phyloP scores from a whole-genome alignment of 768 basidiomycete species.

The Leccinum subtestaceum region DNA sequence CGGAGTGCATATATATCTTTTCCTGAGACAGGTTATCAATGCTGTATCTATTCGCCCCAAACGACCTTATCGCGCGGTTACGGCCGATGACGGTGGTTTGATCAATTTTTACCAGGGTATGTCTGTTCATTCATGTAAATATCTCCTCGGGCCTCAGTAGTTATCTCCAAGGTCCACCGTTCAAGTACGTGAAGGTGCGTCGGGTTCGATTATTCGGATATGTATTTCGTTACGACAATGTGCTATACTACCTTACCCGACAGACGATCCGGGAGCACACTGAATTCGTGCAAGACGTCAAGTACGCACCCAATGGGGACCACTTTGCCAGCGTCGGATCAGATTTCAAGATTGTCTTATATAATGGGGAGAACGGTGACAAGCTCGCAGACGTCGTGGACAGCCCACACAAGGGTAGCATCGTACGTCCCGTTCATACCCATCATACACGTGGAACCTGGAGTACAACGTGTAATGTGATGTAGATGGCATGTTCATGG shows the following conservation, averaged over 20 bases:
- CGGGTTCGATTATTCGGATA: not conserved
- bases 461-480: not conserved
- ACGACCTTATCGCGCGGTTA: constrained; percentile 87
- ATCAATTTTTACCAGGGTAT: constrained; percentile 82
- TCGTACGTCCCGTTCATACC: constrained; percentile 46
- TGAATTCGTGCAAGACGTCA: constrained; percentile 89
- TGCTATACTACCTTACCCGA: not conserved
- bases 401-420: constrained; percentile 68
- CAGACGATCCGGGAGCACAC: constrained; percentile 88
- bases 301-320: constrained; percentile 77
- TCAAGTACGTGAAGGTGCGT: constrained; percentile 79
- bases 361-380: constrained; percentile 88
- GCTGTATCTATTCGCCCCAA: constrained; percentile 85
- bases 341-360: constrained; percentile 83
- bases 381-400: constrained; percentile 66
- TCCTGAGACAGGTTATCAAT: constrained; percentile 62
- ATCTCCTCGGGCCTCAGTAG: not conserved
- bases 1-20: not conserved
- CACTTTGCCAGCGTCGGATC: constrained; percentile 87
- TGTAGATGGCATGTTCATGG: constrained; percentile 78
- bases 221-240: not conserved
- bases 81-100: constrained; percentile 78
- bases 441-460: not conserved
- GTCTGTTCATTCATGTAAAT: constrained; percentile 3
- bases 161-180: constrained; percentile 61